phyloP scores from a whole-genome alignment of 176 grass and related monocot species.

The Poa pratensis region DNA sequence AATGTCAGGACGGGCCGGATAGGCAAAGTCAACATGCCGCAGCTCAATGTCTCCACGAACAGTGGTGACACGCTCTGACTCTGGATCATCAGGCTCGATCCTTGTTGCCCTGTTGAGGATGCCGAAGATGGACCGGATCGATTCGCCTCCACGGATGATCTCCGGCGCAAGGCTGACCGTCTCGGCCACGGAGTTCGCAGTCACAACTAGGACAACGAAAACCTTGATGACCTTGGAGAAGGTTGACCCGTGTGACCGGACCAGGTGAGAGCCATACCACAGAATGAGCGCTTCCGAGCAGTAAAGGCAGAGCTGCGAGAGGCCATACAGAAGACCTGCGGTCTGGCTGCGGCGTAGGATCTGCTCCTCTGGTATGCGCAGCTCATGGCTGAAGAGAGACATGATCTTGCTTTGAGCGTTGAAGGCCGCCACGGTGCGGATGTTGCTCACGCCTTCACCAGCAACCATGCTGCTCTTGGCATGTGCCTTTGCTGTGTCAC shows the following conservation, averaged over 20 bases:
- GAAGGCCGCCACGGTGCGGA: conserved; percentile 92
- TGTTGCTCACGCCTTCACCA: conserved; percentile 92
- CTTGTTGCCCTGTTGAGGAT: conserved; percentile 79
- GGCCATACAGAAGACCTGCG: conserved; percentile 80
- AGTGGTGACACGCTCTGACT: conserved; percentile 70
- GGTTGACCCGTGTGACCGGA: conserved; percentile 70
- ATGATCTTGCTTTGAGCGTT: conserved; percentile 85
- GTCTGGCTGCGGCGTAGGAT: conserved; percentile 86
- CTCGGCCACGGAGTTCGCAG: conserved; percentile 89
- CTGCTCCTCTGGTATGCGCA: conserved; percentile 73
- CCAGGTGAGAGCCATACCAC: conserved; percentile 91
- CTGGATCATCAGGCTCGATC: conserved; percentile 82
- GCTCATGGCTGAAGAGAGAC: conserved; percentile 77
- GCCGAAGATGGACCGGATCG: conserved; percentile 87
- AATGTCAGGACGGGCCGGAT: conserved; percentile 78
- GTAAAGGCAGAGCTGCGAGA: conserved; percentile 91
- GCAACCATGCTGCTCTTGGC: conserved; percentile 98
- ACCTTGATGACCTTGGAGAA: conserved; percentile 99
- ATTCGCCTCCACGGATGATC: conserved; percentile 82
- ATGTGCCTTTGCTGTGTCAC: conserved; percentile 90
- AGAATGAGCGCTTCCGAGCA: conserved; percentile 89
- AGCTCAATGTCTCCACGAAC: conserved; percentile 88
- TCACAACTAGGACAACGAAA: conserved; percentile 95
- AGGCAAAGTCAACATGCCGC: conserved; percentile 83
- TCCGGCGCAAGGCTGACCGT: conserved; percentile 92